Evolutionary conservation across 331 rosid genomes (phyloP).

Genomic region (Acacia concinna): DNA sequence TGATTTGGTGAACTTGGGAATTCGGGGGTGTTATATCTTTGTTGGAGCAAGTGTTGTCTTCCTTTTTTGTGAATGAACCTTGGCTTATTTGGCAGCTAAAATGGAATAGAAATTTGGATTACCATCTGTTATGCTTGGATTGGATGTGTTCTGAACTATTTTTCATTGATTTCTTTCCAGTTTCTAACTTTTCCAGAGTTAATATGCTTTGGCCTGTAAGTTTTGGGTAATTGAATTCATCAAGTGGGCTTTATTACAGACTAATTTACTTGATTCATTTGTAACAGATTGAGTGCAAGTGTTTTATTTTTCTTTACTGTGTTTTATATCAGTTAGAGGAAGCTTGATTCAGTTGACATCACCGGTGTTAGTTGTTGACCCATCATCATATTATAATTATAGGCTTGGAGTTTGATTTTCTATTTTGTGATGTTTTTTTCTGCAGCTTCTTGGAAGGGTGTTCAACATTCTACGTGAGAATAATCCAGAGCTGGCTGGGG

Average conservation of each 20-base stretch:
- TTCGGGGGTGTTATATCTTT: not conserved
- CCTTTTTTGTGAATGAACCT: not conserved
- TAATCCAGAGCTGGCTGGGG: slow-evolving; percentile 63
- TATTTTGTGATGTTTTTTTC: not conserved
- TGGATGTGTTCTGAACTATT: not conserved
- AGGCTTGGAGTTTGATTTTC: not conserved
- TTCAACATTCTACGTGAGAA: slow-evolving; percentile 69
- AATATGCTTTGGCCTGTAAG: not conserved
- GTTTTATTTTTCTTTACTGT: too few species aligned
- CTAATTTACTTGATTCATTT: not conserved
- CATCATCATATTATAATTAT: not conserved
- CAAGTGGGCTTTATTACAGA: not conserved
- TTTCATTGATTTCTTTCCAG: not conserved
- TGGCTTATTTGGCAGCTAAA: not conserved
- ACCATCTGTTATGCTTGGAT: not conserved
- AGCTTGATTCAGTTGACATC: too few species aligned
- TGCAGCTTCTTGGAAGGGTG: slow-evolving; percentile 78
- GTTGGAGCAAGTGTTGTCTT: not conserved
- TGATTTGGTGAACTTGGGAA: slow-evolving; percentile 14
- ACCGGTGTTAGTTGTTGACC: not conserved
- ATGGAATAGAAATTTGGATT: not conserved
- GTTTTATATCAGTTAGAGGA: too few species aligned
- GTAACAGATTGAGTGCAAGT: not conserved
- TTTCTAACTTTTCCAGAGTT: too few species aligned
- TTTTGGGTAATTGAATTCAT: not conserved